A percentile compares a stretch with the other conserved stretches of the same genome.
These are phyloP conservation scores for Ogataea saltuana DNA, from an alignment of 805 yeast genomes.

Conservation along the genomic window DNA sequence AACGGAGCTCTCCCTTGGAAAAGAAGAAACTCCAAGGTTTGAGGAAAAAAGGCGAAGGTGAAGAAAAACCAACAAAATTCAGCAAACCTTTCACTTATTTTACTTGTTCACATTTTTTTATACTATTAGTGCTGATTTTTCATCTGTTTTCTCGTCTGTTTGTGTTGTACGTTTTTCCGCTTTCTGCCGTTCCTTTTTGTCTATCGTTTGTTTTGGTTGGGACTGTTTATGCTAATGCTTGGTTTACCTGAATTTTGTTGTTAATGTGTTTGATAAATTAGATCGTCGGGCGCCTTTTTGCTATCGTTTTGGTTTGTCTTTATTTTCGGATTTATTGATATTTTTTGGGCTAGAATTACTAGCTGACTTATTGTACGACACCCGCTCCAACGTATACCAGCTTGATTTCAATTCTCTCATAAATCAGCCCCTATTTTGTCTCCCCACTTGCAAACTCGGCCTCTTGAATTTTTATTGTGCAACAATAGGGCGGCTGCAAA, in stretches of 20 bases:
- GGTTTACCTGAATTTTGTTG: background rate
- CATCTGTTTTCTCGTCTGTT: background rate
- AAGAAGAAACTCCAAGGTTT: slow-evolving; percentile 14
- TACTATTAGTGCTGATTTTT: background rate
- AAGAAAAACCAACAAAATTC: background rate
- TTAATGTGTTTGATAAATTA: background rate
- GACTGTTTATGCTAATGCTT: background rate
- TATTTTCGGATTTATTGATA: background rate
- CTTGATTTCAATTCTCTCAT: too few species aligned
- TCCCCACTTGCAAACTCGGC: too few species aligned
- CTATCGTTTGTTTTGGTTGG: background rate
- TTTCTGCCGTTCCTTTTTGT: background rate
- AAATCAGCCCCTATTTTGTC: too few species aligned
- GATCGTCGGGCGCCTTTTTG: background rate
- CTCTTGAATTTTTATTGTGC: too few species aligned
- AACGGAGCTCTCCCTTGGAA: slow-evolving; percentile 21
- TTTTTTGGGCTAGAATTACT: too few species aligned
- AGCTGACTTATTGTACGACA: too few species aligned
- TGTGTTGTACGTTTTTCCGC: background rate
- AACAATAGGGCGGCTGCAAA: too few species aligned
- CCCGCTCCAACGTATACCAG: too few species aligned
- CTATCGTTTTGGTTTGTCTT: background rate
- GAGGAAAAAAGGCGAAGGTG: background rate
- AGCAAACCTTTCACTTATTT: slow-evolving; percentile 2
- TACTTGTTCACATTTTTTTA: background rate